Conservation (phyloP, 352 stramenopile genomes). For the Phytophthora kernoviae region DNA sequence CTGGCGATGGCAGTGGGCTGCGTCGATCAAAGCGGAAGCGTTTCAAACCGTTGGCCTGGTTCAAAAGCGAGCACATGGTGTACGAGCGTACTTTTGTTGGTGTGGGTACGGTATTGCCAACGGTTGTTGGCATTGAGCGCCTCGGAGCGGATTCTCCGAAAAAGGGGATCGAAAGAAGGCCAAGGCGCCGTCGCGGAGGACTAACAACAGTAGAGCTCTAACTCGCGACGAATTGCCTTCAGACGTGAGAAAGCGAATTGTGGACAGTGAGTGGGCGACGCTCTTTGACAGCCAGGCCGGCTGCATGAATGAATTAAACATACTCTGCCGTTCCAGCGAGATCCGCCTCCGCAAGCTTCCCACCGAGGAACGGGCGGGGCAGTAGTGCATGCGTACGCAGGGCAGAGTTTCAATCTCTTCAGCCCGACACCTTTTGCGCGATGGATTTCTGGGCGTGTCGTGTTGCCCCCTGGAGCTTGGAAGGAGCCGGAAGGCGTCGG, state of each 20-base stretch:
- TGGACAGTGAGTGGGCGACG: constrained; percentile 74
- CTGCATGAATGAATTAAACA: constrained; percentile 77
- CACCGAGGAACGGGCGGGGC: constrained; percentile 50
- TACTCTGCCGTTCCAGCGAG: constrained; percentile 76
- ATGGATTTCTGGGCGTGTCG: constrained; percentile 92
- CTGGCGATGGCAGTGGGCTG: constrained; percentile 48
- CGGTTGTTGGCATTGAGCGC: constrained; percentile 73
- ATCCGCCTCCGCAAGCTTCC: constrained; percentile 80
- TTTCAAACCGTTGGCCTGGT: constrained; percentile 88
- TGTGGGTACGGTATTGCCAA: constrained; percentile 83
- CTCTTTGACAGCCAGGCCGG: constrained; percentile 64
- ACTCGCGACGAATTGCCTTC: constrained; percentile 53
- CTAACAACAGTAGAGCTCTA: constrained; percentile 46
- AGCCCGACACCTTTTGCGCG: constrained; percentile 70
- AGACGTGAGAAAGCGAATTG: constrained; percentile 55
- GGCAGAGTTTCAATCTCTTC: constrained; percentile 89
- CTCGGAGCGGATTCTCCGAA: constrained; percentile 58
- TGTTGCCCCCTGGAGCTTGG: constrained; percentile 91
- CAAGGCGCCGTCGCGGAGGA: constrained; percentile 37
- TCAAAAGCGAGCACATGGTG: constrained; percentile 88
- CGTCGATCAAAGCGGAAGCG: constrained; percentile 78
- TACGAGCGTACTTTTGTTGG: constrained; percentile 83
- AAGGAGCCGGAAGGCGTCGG: constrained; percentile 96
- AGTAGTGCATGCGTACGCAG: constrained; percentile 61
- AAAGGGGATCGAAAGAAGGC: constrained; percentile 50